Evolutionary conservation across 345 rosid species (phyloP).

Genomic region (Boechera divaricarpa): DNA sequence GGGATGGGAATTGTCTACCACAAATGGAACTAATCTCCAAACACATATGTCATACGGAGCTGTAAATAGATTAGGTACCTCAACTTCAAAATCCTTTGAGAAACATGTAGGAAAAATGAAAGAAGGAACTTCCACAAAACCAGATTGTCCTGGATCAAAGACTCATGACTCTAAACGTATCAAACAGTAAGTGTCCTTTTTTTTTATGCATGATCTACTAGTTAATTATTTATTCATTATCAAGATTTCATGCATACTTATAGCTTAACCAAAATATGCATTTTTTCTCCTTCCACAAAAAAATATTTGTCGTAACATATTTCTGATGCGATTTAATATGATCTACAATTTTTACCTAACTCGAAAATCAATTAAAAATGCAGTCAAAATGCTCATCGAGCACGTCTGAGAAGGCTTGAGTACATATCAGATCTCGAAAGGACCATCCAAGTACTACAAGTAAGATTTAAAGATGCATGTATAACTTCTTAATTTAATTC

Average conservation of each 20-base stretch:
- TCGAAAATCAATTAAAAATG: not conserved
- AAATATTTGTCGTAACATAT: too few species aligned
- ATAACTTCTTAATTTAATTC: not conserved
- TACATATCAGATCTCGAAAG: slow-evolving; percentile 73
- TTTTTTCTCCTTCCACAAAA: not conserved
- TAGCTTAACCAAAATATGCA: not conserved
- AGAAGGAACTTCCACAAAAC: slow-evolving; percentile 28
- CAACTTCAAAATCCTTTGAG: slow-evolving; percentile 36
- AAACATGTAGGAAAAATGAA: slow-evolving; percentile 42
- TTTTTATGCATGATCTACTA: not conserved
- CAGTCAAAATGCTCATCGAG: slow-evolving; percentile 70
- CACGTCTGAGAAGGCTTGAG: slow-evolving; percentile 64
- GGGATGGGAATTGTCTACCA: slow-evolving; percentile 33
- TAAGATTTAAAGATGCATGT: slow-evolving; percentile 27
- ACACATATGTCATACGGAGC: slow-evolving; percentile 32
- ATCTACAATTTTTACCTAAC: not conserved
- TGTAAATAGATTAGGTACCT: slow-evolving; percentile 35
- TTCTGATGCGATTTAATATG: not conserved
- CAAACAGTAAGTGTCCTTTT: slow-evolving; percentile 47
- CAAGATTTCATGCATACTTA: not conserved
- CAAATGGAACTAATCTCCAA: slow-evolving; percentile 33
- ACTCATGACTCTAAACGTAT: slow-evolving; percentile 45
- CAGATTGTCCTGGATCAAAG: slow-evolving; percentile 34
- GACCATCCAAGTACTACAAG: slow-evolving; percentile 63
- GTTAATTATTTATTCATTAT: too few species aligned